These are phyloP conservation scores for Tylopilus cervinicoccineus DNA, from an alignment of 768 basidiomycete genomes.

Conservation along the genomic window DNA sequence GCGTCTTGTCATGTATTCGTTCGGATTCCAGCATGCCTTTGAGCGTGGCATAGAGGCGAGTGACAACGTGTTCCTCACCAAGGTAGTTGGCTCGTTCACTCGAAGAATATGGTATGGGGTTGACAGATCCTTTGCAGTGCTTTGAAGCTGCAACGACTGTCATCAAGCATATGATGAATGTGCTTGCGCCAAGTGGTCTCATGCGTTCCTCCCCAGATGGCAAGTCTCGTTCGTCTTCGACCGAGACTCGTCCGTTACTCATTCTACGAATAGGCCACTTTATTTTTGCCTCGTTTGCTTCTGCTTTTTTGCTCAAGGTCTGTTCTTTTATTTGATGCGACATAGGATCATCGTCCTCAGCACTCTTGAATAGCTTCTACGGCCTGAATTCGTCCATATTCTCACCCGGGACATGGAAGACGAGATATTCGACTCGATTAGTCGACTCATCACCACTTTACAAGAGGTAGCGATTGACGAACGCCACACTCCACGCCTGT, in stretches of 20 bases:
- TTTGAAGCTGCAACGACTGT: conserved; percentile 67
- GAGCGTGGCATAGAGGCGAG: conserved; percentile 60
- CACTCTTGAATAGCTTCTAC: conserved; percentile 49
- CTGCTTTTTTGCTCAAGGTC: conserved; percentile 80
- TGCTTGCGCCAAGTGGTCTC: conserved; percentile 65
- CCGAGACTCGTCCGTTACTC: background rate
- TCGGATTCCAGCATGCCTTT: conserved; percentile 82
- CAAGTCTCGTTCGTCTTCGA: conserved; percentile 24
- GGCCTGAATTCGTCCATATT: conserved; percentile 67
- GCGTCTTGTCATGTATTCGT: conserved; percentile 81
- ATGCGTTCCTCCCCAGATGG: conserved; percentile 80
- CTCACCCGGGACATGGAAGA: conserved; percentile 56
- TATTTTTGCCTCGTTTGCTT: conserved; percentile 76
- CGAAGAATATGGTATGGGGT: background rate
- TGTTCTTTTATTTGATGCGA: conserved; percentile 3
- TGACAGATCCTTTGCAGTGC: conserved; percentile 36
- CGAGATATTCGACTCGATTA: conserved; percentile 69
- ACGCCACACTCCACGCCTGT: conserved; percentile 74
- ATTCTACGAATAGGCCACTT: conserved; percentile 52
- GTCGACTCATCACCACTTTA: conserved; percentile 66
- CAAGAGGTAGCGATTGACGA: conserved; percentile 78
- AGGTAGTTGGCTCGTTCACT: conserved; percentile 36
- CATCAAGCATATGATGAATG: conserved; percentile 60
- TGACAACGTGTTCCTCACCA: conserved; percentile 65
- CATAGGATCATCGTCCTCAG: background rate